Conservation (phyloP, 371 early-diverging fungal species). For the Batrachochytrium dendrobatidis region DNA sequence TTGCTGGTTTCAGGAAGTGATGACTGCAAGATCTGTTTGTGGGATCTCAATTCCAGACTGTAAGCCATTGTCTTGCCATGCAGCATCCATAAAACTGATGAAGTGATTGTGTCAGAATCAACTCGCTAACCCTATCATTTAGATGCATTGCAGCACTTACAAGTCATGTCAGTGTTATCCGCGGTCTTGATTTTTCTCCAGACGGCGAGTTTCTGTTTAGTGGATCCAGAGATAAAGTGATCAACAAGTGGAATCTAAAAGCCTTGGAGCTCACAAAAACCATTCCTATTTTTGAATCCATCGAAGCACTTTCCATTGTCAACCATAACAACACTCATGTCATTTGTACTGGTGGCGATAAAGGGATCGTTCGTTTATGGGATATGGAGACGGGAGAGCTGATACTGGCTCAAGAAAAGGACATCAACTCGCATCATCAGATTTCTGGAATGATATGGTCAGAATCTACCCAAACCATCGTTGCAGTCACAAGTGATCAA, state of each 20-base stretch:
- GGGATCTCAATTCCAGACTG: slow-evolving; percentile 73
- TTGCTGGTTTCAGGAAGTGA: slow-evolving; percentile 72
- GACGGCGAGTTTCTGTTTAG: slow-evolving; percentile 72
- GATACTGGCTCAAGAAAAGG: slow-evolving; percentile 50
- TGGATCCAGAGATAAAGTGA: slow-evolving; percentile 91
- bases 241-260: slow-evolving; percentile 84
- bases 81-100: background rate
- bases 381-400: slow-evolving; percentile 56
- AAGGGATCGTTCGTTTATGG: slow-evolving; percentile 68
- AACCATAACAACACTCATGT: slow-evolving; percentile 15
- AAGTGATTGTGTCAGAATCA: background rate
- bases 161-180: slow-evolving; percentile 85
- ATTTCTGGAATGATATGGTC: slow-evolving; percentile 58
- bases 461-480: slow-evolving; percentile 1
- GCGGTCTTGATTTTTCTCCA: slow-evolving; percentile 72
- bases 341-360: slow-evolving; percentile 82
- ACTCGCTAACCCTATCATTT: background rate
- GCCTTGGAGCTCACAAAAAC: slow-evolving; percentile 65
- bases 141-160: slow-evolving; percentile 68
- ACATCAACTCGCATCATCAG: slow-evolving; percentile 56
- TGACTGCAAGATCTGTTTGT: slow-evolving; percentile 81
- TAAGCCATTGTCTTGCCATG: slow-evolving; percentile 13
- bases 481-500: slow-evolving; percentile 80
- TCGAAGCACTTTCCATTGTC: slow-evolving; percentile 16
- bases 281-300: slow-evolving; percentile 60